Percentiles rank a stretch among this genome's conserved stretches.
Conservation (phyloP, 2,329 filamentous ascomycete genomes). For the Pseudohalonectria lignicola region DNA sequence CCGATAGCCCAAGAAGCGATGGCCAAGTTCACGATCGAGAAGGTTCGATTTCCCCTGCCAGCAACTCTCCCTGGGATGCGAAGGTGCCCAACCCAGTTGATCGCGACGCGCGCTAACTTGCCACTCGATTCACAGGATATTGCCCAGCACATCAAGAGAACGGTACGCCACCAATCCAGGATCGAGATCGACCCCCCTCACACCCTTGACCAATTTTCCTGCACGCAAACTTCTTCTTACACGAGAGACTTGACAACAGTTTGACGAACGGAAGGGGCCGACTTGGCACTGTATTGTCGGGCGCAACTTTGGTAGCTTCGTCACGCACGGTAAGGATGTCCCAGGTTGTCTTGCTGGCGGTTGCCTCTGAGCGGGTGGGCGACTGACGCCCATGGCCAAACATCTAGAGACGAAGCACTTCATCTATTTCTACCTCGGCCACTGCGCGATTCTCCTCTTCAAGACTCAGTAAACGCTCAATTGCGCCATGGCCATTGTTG, state of each 20-base stretch:
- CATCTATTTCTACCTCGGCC: conserved; percentile 99
- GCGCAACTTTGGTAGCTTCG: conserved; percentile 97
- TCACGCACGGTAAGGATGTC: conserved; percentile 71
- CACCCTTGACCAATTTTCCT: conserved; percentile 1
- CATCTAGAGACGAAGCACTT: conserved; percentile 92
- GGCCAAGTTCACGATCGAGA: conserved; percentile 52
- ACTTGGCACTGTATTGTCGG: conserved; percentile 99
- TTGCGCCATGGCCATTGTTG: no score
- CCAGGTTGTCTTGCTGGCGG: conserved; percentile 4
- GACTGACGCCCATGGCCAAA: neutral
- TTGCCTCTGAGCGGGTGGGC: conserved; percentile 1
- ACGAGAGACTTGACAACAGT: no score
- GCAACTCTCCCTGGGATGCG: neutral
- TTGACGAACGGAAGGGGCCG: conserved; percentile 91
- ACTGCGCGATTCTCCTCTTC: conserved; percentile 96
- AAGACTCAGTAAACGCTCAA: conserved; percentile 92
- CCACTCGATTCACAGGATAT: conserved; percentile 55
- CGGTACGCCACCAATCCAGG: conserved; percentile 57
- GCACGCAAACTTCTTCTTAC: no score
- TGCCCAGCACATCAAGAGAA: conserved; percentile 90
- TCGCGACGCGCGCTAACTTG: neutral
- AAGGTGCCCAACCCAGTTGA: neutral
- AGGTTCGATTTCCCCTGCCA: conserved; percentile 25
- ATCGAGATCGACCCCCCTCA: conserved; percentile 4
- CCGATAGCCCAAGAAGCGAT: conserved; percentile 50